Percentiles rank a stretch among this genome's conserved stretches.
phyloP scores from a whole-genome alignment of 2,329 filamentous ascomycete species.

The Annulohypoxylon truncatum region DNA sequence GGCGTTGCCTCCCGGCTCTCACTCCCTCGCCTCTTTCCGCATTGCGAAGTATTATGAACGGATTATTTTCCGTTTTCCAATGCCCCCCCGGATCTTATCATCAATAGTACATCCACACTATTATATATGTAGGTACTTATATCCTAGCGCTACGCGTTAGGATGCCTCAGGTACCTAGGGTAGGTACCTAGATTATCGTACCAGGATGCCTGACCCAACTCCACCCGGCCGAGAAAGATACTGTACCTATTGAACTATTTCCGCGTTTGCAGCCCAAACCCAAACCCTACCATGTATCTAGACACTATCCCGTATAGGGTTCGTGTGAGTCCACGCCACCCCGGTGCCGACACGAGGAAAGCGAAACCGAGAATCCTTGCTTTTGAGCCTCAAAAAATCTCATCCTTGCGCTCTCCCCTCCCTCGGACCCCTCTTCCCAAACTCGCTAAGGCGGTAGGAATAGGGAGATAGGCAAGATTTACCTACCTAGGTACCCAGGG shows the following conservation, averaged over 20 bases:
- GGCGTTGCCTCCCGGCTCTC: background rate
- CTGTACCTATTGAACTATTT: background rate
- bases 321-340: background rate
- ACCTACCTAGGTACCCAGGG: background rate
- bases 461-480: slow-evolving; percentile 42
- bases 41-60: background rate
- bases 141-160: background rate
- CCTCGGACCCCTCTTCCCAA: background rate
- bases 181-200: background rate
- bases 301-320: background rate
- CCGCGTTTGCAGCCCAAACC: slow-evolving; percentile 1
- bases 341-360: slow-evolving; percentile 21
- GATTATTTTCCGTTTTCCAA: slow-evolving; percentile 9
- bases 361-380: slow-evolving; percentile 1
- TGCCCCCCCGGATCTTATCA: background rate
- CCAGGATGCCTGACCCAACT: slow-evolving; percentile 10
- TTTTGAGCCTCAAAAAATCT: slow-evolving; percentile 27
- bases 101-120: background rate
- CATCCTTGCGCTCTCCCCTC: background rate
- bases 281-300: background rate
- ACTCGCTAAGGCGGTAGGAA: background rate
- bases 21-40: slow-evolving; percentile 4
- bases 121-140: background rate
- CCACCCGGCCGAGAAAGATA: background rate
- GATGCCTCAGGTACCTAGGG: background rate